A percentile compares a stretch with the other conserved stretches of the same genome.
Evolutionary conservation across 177 flowering plant genomes (phyloP).

Genomic region (Vitis hybrid): DNA sequence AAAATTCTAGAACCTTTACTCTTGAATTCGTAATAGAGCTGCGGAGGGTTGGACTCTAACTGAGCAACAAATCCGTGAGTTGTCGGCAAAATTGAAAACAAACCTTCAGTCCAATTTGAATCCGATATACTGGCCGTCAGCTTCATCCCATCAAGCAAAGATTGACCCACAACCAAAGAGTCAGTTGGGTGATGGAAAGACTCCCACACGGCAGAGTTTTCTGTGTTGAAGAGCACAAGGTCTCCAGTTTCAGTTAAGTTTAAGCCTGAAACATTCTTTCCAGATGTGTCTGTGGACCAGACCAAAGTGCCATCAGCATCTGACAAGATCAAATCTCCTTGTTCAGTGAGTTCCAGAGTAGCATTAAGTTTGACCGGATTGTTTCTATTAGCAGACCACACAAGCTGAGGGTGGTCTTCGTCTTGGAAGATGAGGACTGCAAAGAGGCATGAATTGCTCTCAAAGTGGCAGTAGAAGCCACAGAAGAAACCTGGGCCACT

Average conservation of each 20-base stretch:
- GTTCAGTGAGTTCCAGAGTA: conserved; percentile 6
- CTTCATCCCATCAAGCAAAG: neutral
- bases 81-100: no score
- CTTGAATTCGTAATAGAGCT: no score
- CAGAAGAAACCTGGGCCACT: no score
- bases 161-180: conserved; percentile 2
- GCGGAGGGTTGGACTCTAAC: no score
- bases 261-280: conserved; percentile 1
- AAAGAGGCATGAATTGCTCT: no score
- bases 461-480: no score
- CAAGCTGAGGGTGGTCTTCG: neutral
- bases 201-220: neutral
- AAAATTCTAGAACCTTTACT: no score
- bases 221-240: neutral
- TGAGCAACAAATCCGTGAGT: no score
- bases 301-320: no score
- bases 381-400: conserved; percentile 20
- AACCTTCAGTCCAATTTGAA: no score
- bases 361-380: conserved; percentile 5
- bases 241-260: neutral
- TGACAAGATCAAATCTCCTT: conserved; percentile 8
- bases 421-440: no score
- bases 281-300: conserved; percentile 12
- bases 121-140: no score
- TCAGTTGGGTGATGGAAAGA: conserved; percentile 13